A percentile compares a stretch with the other conserved stretches of the same genome.
phyloP scores from a whole-genome alignment of 23 red algal species.

The Cyanidium caldarium region DNA sequence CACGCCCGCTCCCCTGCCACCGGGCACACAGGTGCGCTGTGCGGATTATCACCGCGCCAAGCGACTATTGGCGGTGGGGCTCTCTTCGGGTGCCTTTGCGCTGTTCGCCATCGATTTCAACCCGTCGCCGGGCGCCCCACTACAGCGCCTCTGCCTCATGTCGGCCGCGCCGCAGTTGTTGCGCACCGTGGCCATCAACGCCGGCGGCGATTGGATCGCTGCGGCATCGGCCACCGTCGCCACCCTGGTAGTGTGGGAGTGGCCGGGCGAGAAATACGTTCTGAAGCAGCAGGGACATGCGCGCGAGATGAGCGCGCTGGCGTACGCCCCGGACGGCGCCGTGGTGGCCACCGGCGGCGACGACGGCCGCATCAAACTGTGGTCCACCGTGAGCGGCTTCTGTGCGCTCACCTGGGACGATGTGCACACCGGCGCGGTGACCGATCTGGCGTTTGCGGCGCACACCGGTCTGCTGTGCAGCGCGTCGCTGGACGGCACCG shows the following conservation, averaged over 20 bases:
- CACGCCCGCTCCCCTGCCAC: background rate
- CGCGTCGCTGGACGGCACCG: constrained; percentile 77
- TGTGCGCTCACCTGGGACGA: constrained; percentile 62
- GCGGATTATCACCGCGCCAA: background rate
- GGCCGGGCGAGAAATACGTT: constrained; percentile 81
- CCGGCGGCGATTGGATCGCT: constrained; percentile 76
- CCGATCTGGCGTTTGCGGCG: constrained; percentile 48
- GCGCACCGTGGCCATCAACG: constrained; percentile 22
- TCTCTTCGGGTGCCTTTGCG: constrained; percentile 61
- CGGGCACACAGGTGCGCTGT: background rate
- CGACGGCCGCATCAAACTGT: constrained; percentile 86
- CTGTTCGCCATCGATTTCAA: constrained; percentile 48
- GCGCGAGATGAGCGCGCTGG: constrained; percentile 31
- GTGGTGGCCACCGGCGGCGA: constrained; percentile 58
- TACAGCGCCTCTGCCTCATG: constrained; percentile 31
- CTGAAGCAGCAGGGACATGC: constrained; percentile 86
- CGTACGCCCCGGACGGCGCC: constrained; percentile 67
- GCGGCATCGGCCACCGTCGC: constrained; percentile 29
- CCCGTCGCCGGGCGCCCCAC: background rate
- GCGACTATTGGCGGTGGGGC: constrained; percentile 27
- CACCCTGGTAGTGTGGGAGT: constrained; percentile 87
- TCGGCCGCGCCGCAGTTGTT: constrained; percentile 33
- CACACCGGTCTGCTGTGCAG: constrained; percentile 52
- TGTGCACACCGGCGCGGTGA: constrained; percentile 35
- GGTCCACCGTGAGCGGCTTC: constrained; percentile 57